phyloP scores from a whole-genome alignment of 1,139 yeast genomes.

The Taphrina deformans region DNA sequence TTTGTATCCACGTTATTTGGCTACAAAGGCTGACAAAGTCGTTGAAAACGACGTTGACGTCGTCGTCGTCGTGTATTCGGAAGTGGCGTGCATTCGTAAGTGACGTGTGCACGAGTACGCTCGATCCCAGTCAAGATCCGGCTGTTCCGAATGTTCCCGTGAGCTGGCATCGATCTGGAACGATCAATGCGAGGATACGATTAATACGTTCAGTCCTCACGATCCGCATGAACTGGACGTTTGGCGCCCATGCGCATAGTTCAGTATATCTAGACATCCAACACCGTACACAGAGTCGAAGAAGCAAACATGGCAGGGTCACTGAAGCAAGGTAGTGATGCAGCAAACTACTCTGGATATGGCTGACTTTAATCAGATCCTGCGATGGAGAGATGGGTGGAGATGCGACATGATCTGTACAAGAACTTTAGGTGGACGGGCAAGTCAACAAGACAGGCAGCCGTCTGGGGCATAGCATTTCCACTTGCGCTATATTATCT shows the following conservation, averaged over 20 bases:
- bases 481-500: constrained; percentile 21
- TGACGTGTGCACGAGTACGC: too few species aligned
- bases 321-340: neutral
- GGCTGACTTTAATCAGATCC: constrained; percentile 10
- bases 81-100: too few species aligned
- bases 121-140: too few species aligned
- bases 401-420: constrained; percentile 29
- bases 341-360: too few species aligned
- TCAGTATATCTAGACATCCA: neutral
- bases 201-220: neutral
- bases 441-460: constrained; percentile 29
- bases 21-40: too few species aligned
- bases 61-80: too few species aligned
- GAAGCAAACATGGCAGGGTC: constrained; percentile 1
- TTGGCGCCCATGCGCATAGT: neutral
- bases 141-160: too few species aligned
- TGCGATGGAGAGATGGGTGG: constrained; percentile 31
- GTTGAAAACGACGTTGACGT: too few species aligned
- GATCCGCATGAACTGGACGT: neutral
- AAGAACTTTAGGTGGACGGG: constrained; percentile 31
- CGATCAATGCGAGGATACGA: neutral
- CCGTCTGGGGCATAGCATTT: constrained; percentile 23
- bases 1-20: too few species aligned
- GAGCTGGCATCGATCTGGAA: neutral
- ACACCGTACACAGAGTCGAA: neutral